phyloP scores from a whole-genome alignment of 768 basidiomycete genomes.

The Collybia sordida region DNA sequence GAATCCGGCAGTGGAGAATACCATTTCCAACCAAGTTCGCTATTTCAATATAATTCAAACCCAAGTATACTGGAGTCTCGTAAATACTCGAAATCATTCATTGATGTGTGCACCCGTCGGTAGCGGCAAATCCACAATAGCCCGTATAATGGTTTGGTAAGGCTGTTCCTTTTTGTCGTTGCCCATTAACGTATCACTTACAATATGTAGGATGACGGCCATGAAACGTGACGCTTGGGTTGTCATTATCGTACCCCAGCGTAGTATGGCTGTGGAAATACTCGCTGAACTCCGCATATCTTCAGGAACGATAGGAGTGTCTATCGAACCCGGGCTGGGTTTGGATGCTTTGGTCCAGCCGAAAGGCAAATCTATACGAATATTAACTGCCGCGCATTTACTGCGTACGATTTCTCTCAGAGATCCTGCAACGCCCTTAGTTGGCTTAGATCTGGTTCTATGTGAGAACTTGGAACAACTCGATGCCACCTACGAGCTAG shows the following conservation, averaged over 20 bases:
- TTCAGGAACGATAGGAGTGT: slow-evolving; percentile 37
- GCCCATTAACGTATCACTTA: slow-evolving; percentile 7
- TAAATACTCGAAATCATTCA: slow-evolving; percentile 64
- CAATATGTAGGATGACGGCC: slow-evolving; percentile 52
- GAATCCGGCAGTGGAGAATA: slow-evolving; percentile 41
- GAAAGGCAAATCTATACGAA: slow-evolving; percentile 45
- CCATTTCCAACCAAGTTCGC: slow-evolving; percentile 45
- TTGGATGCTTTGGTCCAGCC: slow-evolving; percentile 34
- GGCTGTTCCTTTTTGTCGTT: slow-evolving; percentile 20
- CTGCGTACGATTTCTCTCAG: slow-evolving; percentile 40
- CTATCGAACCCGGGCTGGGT: slow-evolving; percentile 33
- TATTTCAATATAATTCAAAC: slow-evolving; percentile 87
- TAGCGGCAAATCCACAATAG: slow-evolving; percentile 78
- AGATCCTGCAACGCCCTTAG: slow-evolving; percentile 24
- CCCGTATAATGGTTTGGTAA: slow-evolving; percentile 72
- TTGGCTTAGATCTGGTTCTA: slow-evolving; percentile 62
- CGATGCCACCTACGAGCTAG: slow-evolving; percentile 79
- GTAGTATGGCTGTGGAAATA: slow-evolving; percentile 55
- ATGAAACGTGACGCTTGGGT: slow-evolving; percentile 48
- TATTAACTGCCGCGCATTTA: slow-evolving; percentile 56
- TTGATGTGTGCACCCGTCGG: slow-evolving; percentile 79
- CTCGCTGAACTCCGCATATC: slow-evolving; percentile 49
- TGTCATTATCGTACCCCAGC: slow-evolving; percentile 62
- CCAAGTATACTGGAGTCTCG: slow-evolving; percentile 81
- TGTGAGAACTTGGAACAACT: slow-evolving; percentile 87